Conservation (phyloP, 148 eudicot genomes). For the Vaccinium vitisidaea region DNA sequence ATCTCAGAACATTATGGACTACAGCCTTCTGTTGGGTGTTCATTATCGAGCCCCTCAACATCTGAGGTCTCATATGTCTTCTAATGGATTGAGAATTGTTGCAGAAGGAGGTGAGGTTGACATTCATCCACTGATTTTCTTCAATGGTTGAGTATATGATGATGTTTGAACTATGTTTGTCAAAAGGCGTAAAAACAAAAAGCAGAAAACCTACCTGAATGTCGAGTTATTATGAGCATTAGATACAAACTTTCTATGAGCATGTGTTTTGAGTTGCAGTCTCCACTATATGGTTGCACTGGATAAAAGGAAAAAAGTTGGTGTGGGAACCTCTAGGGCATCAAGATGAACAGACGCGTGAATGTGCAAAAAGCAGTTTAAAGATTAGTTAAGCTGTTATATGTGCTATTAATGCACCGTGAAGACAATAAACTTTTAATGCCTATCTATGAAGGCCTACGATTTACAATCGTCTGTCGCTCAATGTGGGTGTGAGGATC, state of each 20-base stretch:
- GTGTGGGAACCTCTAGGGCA: not conserved
- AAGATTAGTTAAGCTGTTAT: slow-evolving; percentile 4
- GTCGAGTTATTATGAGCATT: not conserved
- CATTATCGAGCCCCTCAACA: slow-evolving; percentile 93
- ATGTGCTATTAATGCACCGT: not conserved
- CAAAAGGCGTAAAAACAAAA: not conserved
- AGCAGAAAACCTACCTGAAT: not conserved
- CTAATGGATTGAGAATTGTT: slow-evolving; percentile 65
- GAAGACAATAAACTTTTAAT: not conserved
- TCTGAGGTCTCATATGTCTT: slow-evolving; percentile 50
- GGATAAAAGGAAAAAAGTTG: not conserved
- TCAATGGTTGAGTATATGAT: not conserved
- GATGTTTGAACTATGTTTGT: not conserved
- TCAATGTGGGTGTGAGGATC: not conserved
- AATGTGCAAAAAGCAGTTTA: not conserved
- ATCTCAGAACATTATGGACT: slow-evolving; percentile 72
- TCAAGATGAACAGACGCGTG: not conserved
- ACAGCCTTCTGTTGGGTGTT: slow-evolving; percentile 71
- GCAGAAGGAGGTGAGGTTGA: slow-evolving; percentile 70
- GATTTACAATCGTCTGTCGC: not conserved
- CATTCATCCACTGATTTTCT: not conserved
- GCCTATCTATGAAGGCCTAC: not conserved
- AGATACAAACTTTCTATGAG: not conserved
- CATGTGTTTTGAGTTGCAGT: not conserved
- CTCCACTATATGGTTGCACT: not conserved